Evolutionary conservation across 129 eudicot species (phyloP), one percentile per base, ranked within the genome.

Genomic region (Flaveria bidentis): DNA sequence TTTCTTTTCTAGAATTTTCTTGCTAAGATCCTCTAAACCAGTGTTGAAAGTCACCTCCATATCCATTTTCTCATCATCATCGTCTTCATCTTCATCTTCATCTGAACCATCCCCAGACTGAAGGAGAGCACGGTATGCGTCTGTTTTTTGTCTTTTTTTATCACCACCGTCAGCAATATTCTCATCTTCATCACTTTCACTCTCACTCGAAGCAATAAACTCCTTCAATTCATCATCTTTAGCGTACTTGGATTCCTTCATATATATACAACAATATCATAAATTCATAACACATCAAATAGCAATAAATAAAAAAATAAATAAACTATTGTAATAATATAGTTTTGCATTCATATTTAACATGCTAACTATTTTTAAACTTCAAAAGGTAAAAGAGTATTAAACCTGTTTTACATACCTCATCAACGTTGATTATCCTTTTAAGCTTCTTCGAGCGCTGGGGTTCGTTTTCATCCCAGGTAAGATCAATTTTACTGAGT

Each of bases 391-490:
- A 9, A 68, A 68, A 30, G 18, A 36, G 41, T 0, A 71, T 15
- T 25, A 73, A 55, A 26, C 44, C 28, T 13, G 16, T 8, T 52
- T 61, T 18, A 71, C 71, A 20, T 57, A 93, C 98, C 91, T 91
- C 89, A 7, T 91, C 92, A 6, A 75, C 85, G 72, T 84, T 85
- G 58, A 88, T 84, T 72, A 85, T 87, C 63, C 97, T 85, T 85
- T 88, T 90, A 77, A 93, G 80, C 67, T 86, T 84, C 87, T 82
- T 91, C 23, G 71, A 68, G 52, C 98, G 97, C 41, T 88, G 93
- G n/a, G 97, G 97, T 73, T 91, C 98, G 69, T 85, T 91, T 51
- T 93, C 98, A 85, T 93, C 98, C 98, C 98, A 93, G 12, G 93
- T 88, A 66, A 91, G 93, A 41, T 81, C 80, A 74, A 88, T 76